Conservation (phyloP, 176 grass and related monocot genomes). For the Rhipidocladum racemiflorum region DNA sequence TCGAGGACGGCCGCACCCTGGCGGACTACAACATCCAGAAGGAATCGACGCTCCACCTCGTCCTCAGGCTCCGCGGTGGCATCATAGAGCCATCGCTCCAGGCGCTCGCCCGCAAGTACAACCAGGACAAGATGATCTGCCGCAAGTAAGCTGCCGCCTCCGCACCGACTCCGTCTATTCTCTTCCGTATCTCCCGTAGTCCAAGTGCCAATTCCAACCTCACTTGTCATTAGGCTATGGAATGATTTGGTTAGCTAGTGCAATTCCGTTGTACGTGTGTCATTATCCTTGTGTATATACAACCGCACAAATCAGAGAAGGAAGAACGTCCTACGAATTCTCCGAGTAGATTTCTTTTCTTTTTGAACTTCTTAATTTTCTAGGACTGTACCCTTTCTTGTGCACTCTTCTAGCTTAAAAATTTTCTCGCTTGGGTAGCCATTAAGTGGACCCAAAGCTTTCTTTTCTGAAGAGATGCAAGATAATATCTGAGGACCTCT, state of each 20-base stretch:
- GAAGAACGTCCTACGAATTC: neutral
- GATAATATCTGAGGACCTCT: neutral
- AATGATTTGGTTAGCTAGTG: neutral
- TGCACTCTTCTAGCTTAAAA: constrained; percentile 1
- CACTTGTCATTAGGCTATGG: neutral
- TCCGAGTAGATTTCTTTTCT: neutral
- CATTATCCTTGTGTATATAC: neutral
- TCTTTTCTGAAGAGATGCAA: neutral
- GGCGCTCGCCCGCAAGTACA: constrained; percentile 60
- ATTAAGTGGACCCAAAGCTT: neutral
- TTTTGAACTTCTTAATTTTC: neutral
- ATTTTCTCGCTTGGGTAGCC: neutral
- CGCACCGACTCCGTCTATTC: neutral
- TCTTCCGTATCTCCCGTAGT: neutral
- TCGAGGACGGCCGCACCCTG: constrained; percentile 72
- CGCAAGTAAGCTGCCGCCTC: constrained; percentile 45
- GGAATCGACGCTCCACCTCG: constrained; percentile 75
- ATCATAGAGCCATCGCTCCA: constrained; percentile 56
- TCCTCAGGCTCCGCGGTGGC: constrained; percentile 71
- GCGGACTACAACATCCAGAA: constrained; percentile 96
- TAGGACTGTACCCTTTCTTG: neutral
- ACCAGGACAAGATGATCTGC: constrained; percentile 69
- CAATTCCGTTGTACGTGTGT: neutral
- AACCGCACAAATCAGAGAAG: too few relatives aligned
- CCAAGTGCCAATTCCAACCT: neutral